Base-by-base conservation (phyloP, 805 yeast genomes). In the Tetrapisispora phaffii region DNA sequence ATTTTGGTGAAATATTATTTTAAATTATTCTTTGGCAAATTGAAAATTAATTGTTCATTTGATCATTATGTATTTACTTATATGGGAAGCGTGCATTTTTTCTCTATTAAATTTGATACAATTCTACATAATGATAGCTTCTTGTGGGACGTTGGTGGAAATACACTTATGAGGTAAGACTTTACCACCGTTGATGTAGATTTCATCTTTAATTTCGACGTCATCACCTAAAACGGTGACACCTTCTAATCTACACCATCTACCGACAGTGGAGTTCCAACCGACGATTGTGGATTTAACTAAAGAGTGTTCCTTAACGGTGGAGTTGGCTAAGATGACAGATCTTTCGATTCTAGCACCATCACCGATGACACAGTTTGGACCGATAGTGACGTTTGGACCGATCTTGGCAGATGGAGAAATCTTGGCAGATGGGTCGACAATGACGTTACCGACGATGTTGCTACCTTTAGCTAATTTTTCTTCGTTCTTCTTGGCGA, bases 211-310 rank as follows among this genome's bases (percentile, higher is more conserved):
- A 67, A 93, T 87, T 68, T 89, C 94, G 56, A 93, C 99, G 58
- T 93, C 99, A 70, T 93, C 99, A 74, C 98, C 99, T 63, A 93
- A 79, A 49, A 93, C 98, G 52, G 97, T 85, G 61, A 81, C 86
- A 75, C 96, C 96, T 73, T 93, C 97, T 54, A 93, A 79, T 78
- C 99, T 87, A 54, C 97, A 95, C 99, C 99, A 93, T 72, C 80
- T 82, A 70, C 99, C 99, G 62, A 93, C 90, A 60, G 86, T 85
- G 53, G 96, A 89, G 77, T 88, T 82, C 99, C 99, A 93, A 62
- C 99, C 99, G 56, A 93, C 95, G 70, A 93, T 93, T 62, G 98
- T 85, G 62, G 93, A 85, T 71, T 89, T 89, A 62, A 93, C 93
- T 83, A 93, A 85, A 59, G 98, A 96, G 72, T 93, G 98, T 67